Percentiles rank a stretch among this genome's conserved stretches.
Conservation (phyloP, 345 rosid genomes). For the Corymbia maculata region DNA sequence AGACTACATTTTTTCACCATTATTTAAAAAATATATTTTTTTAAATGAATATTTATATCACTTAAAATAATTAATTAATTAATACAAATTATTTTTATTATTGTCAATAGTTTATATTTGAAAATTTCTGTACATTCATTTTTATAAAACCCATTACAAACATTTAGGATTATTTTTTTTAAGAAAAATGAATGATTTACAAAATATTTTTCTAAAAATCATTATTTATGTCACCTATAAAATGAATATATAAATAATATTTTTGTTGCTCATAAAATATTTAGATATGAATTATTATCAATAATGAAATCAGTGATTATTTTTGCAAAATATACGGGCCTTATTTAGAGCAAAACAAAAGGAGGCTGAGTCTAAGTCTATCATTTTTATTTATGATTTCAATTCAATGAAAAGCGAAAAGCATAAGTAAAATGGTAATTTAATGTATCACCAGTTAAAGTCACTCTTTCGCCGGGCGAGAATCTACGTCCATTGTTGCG, state of each 20-base stretch:
- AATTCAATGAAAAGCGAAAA: neutral
- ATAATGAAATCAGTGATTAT: neutral
- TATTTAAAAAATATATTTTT: fast-evolving
- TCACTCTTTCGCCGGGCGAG: neutral
- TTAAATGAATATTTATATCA: fast-evolving
- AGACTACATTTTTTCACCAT: fast-evolving
- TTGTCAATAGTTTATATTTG: neutral
- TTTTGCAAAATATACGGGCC: neutral
- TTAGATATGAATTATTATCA: too few relatives aligned
- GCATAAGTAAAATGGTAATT: neutral
- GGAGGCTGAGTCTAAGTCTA: neutral
- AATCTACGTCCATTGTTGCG: neutral
- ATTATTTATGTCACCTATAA: too few relatives aligned
- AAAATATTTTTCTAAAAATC: neutral
- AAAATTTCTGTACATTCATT: neutral
- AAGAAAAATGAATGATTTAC: neutral
- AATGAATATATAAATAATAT: too few relatives aligned
- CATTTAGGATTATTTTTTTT: fast-evolving
- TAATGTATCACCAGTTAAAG: neutral
- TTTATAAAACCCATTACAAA: neutral
- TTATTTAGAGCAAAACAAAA: neutral
- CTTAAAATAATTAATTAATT: fast-evolving
- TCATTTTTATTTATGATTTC: neutral
- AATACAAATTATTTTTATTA: neutral
- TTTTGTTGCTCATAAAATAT: too few relatives aligned